Conservation (phyloP, 2,329 filamentous ascomycete species). For the Fusarium acutatum region DNA sequence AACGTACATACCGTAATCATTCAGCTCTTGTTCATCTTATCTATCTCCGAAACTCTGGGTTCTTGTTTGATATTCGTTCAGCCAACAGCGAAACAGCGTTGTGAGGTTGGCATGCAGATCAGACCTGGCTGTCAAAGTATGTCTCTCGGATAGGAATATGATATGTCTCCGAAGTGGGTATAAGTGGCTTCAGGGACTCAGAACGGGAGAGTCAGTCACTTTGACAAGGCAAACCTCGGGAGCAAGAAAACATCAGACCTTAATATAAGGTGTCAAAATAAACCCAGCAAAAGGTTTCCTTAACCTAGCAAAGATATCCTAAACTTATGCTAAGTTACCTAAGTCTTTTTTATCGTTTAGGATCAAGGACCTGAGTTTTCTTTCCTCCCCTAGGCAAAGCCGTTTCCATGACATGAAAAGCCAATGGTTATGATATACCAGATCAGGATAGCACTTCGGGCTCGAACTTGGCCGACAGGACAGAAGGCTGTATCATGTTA, state of each 20-base stretch:
- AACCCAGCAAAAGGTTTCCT: neutral
- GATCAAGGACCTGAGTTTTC: neutral
- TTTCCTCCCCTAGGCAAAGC: neutral
- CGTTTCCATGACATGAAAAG: neutral
- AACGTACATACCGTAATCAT: neutral
- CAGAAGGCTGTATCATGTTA: neutral
- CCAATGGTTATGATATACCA: neutral
- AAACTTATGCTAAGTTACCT: neutral
- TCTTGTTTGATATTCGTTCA: neutral
- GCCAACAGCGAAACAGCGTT: neutral
- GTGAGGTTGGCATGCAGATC: slow-evolving; percentile 29
- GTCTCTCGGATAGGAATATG: neutral
- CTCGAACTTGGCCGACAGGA: neutral
- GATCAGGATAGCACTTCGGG: neutral
- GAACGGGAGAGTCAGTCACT: neutral
- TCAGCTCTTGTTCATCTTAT: neutral
- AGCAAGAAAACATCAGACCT: neutral
- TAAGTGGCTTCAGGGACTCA: neutral
- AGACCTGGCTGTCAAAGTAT: slow-evolving; percentile 6
- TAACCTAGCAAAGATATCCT: neutral
- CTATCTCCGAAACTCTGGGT: slow-evolving; percentile 9
- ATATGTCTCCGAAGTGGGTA: neutral
- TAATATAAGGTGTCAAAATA: neutral
- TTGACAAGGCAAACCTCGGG: neutral
- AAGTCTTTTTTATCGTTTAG: neutral